Conservation (phyloP, 176 grass and related monocot genomes). For the Calamus simplicifolius region DNA sequence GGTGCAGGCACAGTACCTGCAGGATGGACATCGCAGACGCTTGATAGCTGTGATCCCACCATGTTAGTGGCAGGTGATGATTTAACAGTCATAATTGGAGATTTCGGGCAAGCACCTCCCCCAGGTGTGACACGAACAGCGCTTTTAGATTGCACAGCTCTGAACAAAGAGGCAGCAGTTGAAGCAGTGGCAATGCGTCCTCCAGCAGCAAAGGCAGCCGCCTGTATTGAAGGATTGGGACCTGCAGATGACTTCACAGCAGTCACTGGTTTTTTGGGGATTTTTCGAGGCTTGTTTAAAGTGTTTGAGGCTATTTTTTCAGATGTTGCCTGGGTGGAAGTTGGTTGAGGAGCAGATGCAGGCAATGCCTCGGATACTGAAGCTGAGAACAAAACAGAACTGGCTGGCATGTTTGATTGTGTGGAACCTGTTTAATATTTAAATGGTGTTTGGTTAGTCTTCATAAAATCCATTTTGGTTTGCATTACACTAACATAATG, state of each 20-base stretch:
- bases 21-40: constrained; percentile 5
- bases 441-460: not conserved
- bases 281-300: constrained; percentile 34
- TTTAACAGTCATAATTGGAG: constrained; percentile 28
- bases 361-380: constrained; percentile 19
- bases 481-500: too few species aligned
- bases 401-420: constrained; percentile 1
- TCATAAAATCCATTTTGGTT: not conserved
- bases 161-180: constrained; percentile 41
- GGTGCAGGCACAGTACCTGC: constrained; percentile 1
- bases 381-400: constrained; percentile 13
- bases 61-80: constrained; percentile 9
- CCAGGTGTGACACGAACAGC: constrained; percentile 56
- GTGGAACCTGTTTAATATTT: constrained; percentile 8
- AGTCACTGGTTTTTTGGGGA: constrained; percentile 20
- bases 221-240: constrained; percentile 55
- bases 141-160: constrained; percentile 71
- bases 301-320: constrained; percentile 23
- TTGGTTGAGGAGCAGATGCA: constrained; percentile 25
- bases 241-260: constrained; percentile 4
- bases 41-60: constrained; percentile 18
- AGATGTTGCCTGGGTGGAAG: constrained; percentile 17
- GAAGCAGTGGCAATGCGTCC: constrained; percentile 58
- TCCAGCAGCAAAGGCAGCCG: constrained; percentile 82
- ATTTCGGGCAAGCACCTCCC: constrained; percentile 32